A percentile compares a stretch with the other conserved stretches of the same genome.
These are phyloP conservation scores for Saturnispora kantuleensis DNA, from an alignment of 805 yeast genomes.

Conservation along the genomic window DNA sequence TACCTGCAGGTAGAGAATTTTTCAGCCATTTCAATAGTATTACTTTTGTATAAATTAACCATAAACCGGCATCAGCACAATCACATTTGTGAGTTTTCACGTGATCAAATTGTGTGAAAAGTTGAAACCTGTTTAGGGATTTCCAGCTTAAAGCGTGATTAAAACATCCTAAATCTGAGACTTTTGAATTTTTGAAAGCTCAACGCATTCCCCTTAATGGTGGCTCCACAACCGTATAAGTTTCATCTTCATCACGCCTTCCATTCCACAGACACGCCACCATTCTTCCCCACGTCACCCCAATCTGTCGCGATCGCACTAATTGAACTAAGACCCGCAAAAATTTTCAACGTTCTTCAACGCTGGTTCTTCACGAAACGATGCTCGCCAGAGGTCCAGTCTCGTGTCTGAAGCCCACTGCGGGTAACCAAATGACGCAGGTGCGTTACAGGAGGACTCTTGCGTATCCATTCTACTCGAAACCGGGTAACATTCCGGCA, in stretches of 20 bases:
- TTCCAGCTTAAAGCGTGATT: too few species aligned
- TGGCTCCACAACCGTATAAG: background rate
- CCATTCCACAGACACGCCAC: background rate
- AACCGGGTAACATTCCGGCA: slow-evolving; percentile 32
- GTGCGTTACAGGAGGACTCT: slow-evolving; percentile 41
- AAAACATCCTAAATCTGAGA: too few species aligned
- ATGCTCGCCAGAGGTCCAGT: slow-evolving; percentile 1
- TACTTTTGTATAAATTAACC: too few species aligned
- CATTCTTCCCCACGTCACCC: background rate
- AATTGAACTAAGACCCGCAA: too few species aligned
- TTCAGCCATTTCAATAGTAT: too few species aligned
- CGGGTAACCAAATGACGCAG: slow-evolving; percentile 30
- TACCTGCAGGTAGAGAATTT: too few species aligned
- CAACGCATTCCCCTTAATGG: background rate
- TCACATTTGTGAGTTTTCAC: too few species aligned
- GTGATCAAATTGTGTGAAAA: too few species aligned
- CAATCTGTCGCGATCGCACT: too few species aligned
- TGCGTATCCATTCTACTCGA: slow-evolving; percentile 46
- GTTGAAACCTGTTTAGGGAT: too few species aligned
- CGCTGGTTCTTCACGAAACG: background rate
- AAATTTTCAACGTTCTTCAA: background rate
- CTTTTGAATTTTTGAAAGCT: background rate
- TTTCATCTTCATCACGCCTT: background rate
- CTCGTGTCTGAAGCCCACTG: slow-evolving; percentile 3
- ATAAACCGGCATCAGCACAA: background rate